Conservation (phyloP, 257 asterid species). For the Cordia subcordata region DNA sequence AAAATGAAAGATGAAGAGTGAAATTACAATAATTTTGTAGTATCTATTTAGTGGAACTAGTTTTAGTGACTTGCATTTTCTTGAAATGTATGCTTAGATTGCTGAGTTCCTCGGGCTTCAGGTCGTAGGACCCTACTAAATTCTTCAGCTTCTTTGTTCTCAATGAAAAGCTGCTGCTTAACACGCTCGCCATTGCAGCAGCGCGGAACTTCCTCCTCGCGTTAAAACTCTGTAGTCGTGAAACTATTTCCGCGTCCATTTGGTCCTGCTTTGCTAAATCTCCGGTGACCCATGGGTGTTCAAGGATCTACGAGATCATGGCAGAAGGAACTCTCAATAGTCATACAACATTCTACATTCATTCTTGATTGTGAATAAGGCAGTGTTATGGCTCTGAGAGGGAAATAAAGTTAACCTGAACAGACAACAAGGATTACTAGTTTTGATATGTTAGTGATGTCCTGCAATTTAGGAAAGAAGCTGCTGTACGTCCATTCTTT, state of each 20-base stretch:
- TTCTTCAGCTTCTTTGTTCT: conserved; percentile 65
- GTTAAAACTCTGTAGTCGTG: conserved; percentile 61
- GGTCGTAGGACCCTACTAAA: conserved; percentile 73
- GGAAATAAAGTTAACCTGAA: too few species aligned
- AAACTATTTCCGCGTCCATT: conserved; percentile 77
- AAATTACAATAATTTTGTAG: neutral
- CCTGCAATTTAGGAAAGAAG: too few species aligned
- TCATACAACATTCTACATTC: too few species aligned
- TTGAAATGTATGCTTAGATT: conserved; percentile 62
- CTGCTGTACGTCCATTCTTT: too few species aligned
- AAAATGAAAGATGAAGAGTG: neutral
- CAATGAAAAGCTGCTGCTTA: conserved; percentile 73
- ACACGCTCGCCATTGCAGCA: conserved; percentile 81
- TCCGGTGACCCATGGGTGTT: conserved; percentile 84
- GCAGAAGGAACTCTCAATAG: neutral
- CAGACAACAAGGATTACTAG: too few species aligned
- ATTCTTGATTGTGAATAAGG: too few species aligned
- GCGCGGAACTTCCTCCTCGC: conserved; percentile 88
- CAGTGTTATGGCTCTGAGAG: too few species aligned
- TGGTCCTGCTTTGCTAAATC: conserved; percentile 69
- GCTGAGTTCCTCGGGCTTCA: conserved; percentile 73
- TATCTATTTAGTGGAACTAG: neutral
- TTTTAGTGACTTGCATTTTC: conserved; percentile 41
- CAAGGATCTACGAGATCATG: conserved; percentile 40
- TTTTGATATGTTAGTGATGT: too few species aligned